Evolutionary conservation across 768 basidiomycete genomes (phyloP).

Genomic region (Tricholoma matsutake): DNA sequence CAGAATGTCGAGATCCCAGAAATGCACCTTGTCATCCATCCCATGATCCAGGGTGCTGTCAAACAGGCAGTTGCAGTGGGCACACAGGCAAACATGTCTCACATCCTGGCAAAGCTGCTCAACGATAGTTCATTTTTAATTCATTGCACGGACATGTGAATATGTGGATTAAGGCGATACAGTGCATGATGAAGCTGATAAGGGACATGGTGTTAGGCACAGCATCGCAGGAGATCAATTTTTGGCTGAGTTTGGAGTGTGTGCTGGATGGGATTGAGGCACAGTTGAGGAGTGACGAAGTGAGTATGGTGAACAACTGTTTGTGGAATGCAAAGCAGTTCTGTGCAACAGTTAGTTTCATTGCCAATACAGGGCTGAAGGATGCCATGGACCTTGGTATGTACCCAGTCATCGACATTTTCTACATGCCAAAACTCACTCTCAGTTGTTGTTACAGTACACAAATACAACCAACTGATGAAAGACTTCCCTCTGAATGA

Average conservation of each 20-base stretch:
- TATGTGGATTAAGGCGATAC: constrained; percentile 97
- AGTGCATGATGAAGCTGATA: constrained; percentile 90
- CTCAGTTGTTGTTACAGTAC: too few species aligned
- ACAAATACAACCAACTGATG: too few species aligned
- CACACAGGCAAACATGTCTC: constrained; percentile 69
- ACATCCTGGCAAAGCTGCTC: constrained; percentile 68
- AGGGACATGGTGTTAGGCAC: constrained; percentile 90
- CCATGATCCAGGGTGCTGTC: constrained; percentile 82
- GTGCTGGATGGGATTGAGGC: constrained; percentile 95
- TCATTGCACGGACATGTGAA: constrained; percentile 88
- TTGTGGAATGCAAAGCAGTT: constrained; percentile 95
- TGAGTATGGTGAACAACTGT: constrained; percentile 90
- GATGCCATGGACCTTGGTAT: constrained; percentile 85
- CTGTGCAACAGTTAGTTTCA: constrained; percentile 95
- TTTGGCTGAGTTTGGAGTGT: constrained; percentile 93
- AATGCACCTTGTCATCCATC: constrained; percentile 92
- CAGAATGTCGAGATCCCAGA: constrained; percentile 99
- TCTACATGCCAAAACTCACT: too few species aligned
- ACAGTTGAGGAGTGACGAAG: too few species aligned
- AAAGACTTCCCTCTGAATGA: too few species aligned
- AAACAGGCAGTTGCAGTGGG: constrained; percentile 62
- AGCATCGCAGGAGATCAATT: too few species aligned
- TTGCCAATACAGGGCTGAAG: too few species aligned
- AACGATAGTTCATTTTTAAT: constrained; percentile 93
- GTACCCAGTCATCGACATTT: too few species aligned